Conservation (phyloP, 192 early-diverging fungal genomes). For the Coemansia sp. region DNA sequence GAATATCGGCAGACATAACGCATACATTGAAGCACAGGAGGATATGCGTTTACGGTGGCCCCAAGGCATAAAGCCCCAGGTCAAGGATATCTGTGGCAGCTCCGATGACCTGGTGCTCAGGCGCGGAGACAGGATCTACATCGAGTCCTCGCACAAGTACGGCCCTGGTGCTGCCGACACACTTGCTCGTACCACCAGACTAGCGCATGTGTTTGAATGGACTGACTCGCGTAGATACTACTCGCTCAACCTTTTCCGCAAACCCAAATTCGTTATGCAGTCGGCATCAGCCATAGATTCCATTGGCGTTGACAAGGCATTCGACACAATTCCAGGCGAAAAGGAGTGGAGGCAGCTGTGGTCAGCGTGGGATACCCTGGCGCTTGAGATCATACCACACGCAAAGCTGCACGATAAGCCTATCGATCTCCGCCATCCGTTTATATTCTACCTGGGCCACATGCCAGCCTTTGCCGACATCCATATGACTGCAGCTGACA, state of each 20-base stretch:
- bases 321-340: slow-evolving; percentile 68
- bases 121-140: slow-evolving; percentile 79
- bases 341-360: slow-evolving; percentile 79
- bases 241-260: slow-evolving; percentile 59
- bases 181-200: slow-evolving; percentile 55
- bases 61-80: slow-evolving; percentile 6
- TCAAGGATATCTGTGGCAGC: slow-evolving; percentile 19
- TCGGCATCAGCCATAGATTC: no score
- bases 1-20: slow-evolving; percentile 72
- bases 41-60: slow-evolving; percentile 57
- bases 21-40: slow-evolving; percentile 67
- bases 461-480: slow-evolving; percentile 73
- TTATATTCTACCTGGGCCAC: slow-evolving; percentile 89
- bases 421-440: slow-evolving; percentile 84
- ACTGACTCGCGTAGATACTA: slow-evolving; percentile 57
- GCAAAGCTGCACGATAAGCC: slow-evolving; percentile 64
- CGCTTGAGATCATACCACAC: slow-evolving; percentile 60
- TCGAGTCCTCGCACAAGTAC: slow-evolving; percentile 92
- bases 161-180: slow-evolving; percentile 54
- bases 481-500: slow-evolving; percentile 49
- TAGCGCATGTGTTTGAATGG: slow-evolving; percentile 57
- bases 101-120: slow-evolving; percentile 51
- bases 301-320: no score
- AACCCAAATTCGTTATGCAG: no score
- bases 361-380: slow-evolving; percentile 78